These are phyloP conservation scores for Amaranthus palmeri DNA, from an alignment of 148 eudicot genomes.

Conservation along the genomic window DNA sequence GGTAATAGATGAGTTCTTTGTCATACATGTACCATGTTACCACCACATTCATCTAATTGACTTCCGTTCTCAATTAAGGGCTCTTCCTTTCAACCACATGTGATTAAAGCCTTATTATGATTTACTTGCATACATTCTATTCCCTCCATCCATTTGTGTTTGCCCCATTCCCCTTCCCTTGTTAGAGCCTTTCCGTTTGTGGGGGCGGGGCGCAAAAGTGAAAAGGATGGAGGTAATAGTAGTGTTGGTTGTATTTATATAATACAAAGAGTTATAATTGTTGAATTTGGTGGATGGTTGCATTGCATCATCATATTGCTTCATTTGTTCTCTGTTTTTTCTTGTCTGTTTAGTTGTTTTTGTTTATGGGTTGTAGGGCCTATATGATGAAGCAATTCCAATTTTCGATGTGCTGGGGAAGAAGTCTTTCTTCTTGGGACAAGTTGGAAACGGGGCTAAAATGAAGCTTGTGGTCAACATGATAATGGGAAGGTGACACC, in stretches of 20 bases:
- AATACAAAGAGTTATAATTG: not conserved
- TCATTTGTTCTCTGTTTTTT: not conserved
- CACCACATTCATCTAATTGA: not conserved
- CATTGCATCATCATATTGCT: not conserved
- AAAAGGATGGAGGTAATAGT: not conserved
- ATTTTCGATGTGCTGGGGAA: constrained; percentile 92
- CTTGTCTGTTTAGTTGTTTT: not conserved
- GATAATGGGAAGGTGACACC: constrained; percentile 94
- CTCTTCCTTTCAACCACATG: too few species aligned
- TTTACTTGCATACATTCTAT: too few species aligned
- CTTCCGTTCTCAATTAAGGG: too few species aligned
- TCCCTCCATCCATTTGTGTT: too few species aligned
- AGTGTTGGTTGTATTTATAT: not conserved
- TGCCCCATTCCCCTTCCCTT: too few species aligned
- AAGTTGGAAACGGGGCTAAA: constrained; percentile 93
- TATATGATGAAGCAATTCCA: constrained; percentile 80
- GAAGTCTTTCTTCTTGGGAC: constrained; percentile 89
- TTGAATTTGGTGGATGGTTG: not conserved
- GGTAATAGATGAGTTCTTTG: constrained; percentile 33
- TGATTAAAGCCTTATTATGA: too few species aligned
- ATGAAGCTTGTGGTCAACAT: constrained; percentile 99
- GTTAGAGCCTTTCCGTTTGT: too few species aligned
- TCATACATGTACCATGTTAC: not conserved
- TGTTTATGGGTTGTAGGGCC: constrained; percentile 37
- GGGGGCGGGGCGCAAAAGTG: too few species aligned